Base-by-base conservation (phyloP, 495 filamentous ascomycete genomes). In the Penicillium mononematosum region DNA sequence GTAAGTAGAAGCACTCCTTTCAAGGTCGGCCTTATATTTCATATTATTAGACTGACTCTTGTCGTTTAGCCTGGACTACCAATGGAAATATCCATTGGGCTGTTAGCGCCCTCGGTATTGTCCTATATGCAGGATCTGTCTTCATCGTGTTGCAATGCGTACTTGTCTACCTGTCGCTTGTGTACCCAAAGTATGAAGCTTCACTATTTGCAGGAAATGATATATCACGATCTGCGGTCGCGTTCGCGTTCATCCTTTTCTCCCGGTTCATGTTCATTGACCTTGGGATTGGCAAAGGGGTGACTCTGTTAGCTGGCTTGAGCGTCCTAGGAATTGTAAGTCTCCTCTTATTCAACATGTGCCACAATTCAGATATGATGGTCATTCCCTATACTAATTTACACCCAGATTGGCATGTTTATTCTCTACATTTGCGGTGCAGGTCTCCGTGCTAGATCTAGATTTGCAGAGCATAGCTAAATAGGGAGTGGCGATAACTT, bases 111-210 rank as follows among this genome's bases (percentile, higher is more conserved):
- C 71, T 86, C 22, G 83, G 81, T n/a, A 73, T 84, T 43, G 62
- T 62, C 6, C 70, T 85, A 48, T 81, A 80, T 58, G 73, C 68
- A 24, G 45, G 44, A 8, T 72, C 60, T 4, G 63, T 44, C 22
- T 79, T 76, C 64, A 58, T 76, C 24, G 54, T 80, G 34, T 75
- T 83, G 58, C 83, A 86, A 65, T 83, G 81, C 65, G 75, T 83
- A 31, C 79, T 83, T 62, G 58, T 81, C 29, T 84, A 84, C 58
- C 60, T 84, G 71, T 10, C 82, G 0, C 55, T 85, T 1, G 67
- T 70, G 1, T 86, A 86, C 59, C 82, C 82, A 16, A 71, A 76
- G 45, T 85, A 86, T 62, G 79, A 81, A 6, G 81, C 80, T 3
- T 70, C 62, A 1, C 52, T 82, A n/a, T 81, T 83, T 56, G 81